Conservation (phyloP, 805 yeast genomes). For the Hyphopichia homilentoma region DNA sequence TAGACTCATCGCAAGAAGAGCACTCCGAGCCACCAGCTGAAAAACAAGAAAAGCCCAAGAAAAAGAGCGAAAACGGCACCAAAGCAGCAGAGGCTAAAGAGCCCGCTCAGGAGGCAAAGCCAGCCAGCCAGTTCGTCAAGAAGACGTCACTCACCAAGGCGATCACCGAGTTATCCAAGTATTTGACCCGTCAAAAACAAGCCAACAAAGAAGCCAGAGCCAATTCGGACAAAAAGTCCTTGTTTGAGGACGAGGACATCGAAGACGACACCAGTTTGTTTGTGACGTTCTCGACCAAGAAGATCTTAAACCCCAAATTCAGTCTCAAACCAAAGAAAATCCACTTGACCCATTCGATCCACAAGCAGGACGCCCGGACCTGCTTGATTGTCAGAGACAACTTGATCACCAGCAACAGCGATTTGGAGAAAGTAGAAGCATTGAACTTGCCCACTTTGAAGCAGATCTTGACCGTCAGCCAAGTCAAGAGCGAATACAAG, state of each 20-base stretch:
- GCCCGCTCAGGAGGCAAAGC: too few relatives aligned
- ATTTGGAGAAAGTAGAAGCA: constrained; percentile 44
- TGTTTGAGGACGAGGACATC: constrained; percentile 50
- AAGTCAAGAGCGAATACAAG: constrained; percentile 80
- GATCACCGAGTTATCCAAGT: constrained; percentile 62
- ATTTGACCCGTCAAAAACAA: constrained; percentile 38
- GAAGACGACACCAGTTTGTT: constrained; percentile 53
- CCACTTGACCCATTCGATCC: constrained; percentile 44
- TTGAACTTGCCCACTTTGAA: constrained; percentile 42
- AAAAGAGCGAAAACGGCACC: too few relatives aligned
- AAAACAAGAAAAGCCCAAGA: too few relatives aligned
- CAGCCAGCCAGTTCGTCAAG: too few relatives aligned
- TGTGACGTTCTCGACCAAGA: constrained; percentile 62
- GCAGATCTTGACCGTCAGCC: constrained; percentile 64
- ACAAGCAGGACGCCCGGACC: constrained; percentile 41
- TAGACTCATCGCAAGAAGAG: too few relatives aligned
- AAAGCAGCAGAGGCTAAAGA: too few relatives aligned
- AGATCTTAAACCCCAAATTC: constrained; percentile 57
- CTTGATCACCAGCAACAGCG: constrained; percentile 40
- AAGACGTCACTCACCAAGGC: constrained; percentile 54
- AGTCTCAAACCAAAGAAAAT: constrained; percentile 55
- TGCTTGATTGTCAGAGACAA: constrained; percentile 71
- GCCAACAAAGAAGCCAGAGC: constrained; percentile 25
- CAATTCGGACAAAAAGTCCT: constrained; percentile 34
- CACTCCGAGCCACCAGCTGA: too few relatives aligned